Evolutionary conservation across 257 asterid genomes (phyloP).

Genomic region (Anisodus acutangulus): DNA sequence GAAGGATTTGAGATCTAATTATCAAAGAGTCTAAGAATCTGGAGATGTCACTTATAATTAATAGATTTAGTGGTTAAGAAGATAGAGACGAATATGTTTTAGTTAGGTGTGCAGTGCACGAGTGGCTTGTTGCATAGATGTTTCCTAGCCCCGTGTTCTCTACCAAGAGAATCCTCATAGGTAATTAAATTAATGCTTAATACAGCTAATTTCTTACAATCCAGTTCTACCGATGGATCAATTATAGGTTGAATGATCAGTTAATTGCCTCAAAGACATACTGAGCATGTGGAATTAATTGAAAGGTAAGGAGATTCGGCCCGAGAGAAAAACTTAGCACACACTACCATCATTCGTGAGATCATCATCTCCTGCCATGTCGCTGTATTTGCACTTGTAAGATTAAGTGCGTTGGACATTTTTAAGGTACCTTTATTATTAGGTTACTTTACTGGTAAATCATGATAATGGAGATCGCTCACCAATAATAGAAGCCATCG

Average conservation of each 20-base stretch:
- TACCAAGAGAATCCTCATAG: constrained; percentile 8
- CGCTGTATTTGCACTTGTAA: not conserved
- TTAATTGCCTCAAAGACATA: not conserved
- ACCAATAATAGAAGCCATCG: too few relatives aligned
- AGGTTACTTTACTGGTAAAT: not conserved
- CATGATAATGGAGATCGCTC: too few relatives aligned
- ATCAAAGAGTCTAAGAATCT: not conserved
- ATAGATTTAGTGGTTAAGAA: not conserved
- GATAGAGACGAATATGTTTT: not conserved
- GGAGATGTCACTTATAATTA: not conserved
- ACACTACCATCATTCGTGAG: not conserved
- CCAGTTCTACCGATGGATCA: not conserved
- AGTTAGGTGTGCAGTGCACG: not conserved
- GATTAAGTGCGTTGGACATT: not conserved
- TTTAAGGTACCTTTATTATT: not conserved
- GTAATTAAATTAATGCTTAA: not conserved
- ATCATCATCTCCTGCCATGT: not conserved
- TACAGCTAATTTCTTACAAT: not conserved
- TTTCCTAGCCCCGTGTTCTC: not conserved
- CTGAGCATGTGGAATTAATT: not conserved
- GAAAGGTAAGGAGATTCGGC: not conserved
- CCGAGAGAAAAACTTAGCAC: too few relatives aligned
- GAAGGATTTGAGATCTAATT: not conserved
- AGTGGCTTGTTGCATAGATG: not conserved
- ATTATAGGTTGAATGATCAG: not conserved